Conservation (phyloP, 495 filamentous ascomycete species). For the Pyrenopolyporus hunteri region DNA sequence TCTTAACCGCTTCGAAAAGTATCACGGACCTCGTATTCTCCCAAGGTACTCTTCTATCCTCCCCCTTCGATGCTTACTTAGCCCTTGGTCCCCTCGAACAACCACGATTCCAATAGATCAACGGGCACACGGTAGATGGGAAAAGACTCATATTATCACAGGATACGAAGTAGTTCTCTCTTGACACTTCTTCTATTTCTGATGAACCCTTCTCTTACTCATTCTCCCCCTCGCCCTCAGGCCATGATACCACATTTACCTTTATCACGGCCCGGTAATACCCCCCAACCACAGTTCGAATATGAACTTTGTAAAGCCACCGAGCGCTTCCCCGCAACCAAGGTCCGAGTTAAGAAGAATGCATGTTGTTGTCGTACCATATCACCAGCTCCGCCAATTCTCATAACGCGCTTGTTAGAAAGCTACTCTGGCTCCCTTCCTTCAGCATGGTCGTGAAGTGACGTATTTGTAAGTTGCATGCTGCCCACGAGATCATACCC, state of each 20-base stretch:
- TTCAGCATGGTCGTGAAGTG: background rate
- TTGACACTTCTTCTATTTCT: no score
- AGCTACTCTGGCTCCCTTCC: background rate
- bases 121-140: no score
- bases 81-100: no score
- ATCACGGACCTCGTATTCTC: background rate
- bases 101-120: no score
- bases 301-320: slow-evolving; percentile 3
- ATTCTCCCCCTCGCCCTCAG: no score
- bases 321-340: slow-evolving; percentile 18
- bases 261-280: slow-evolving; percentile 12
- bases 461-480: background rate
- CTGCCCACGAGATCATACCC: slow-evolving; percentile 16
- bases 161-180: no score
- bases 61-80: no score
- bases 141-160: no score
- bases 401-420: background rate
- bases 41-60: no score
- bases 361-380: slow-evolving; percentile 24
- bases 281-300: background rate
- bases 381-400: background rate
- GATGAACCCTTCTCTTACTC: no score
- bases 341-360: slow-evolving; percentile 18
- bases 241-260: slow-evolving; percentile 31
- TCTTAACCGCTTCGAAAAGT: no score